Conservation (phyloP, 2,329 filamentous ascomycete species). For the Phialophora expanda region DNA sequence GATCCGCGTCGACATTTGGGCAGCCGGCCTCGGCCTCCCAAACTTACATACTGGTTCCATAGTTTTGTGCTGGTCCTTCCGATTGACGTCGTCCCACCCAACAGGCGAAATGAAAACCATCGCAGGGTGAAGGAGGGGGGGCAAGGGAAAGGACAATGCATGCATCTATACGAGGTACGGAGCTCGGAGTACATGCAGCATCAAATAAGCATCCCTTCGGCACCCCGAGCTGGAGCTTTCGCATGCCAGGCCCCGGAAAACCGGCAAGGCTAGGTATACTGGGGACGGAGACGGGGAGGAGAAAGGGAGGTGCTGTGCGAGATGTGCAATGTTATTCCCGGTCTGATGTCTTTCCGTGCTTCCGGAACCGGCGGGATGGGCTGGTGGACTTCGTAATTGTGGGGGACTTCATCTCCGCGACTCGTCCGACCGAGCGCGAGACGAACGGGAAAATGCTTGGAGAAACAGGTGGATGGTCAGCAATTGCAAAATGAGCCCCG, state of each 20-base stretch:
- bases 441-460: not conserved
- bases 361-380: not conserved
- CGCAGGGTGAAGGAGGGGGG: not conserved
- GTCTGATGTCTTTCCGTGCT: not conserved
- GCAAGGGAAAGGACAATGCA: not conserved
- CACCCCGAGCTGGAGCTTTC: not conserved
- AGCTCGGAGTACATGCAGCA: not conserved
- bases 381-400: not conserved
- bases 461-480: not conserved
- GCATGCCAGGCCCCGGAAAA: not conserved
- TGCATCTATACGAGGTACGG: not conserved
- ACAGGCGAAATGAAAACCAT: not conserved
- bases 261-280: not conserved
- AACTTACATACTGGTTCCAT: not conserved
- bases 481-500: not conserved
- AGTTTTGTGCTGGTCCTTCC: not conserved
- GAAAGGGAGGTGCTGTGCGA: not conserved
- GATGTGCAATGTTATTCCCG: not conserved
- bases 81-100: not conserved
- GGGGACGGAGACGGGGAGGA: no score
- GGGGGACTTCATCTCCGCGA: not conserved
- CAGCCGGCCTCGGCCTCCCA: conserved; percentile 6
- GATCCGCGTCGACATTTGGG: not conserved
- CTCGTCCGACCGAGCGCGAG: not conserved
- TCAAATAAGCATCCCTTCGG: not conserved